Evolutionary conservation across 192 early-diverging fungal genomes (phyloP).

Genomic region (Coemansia sp.): DNA sequence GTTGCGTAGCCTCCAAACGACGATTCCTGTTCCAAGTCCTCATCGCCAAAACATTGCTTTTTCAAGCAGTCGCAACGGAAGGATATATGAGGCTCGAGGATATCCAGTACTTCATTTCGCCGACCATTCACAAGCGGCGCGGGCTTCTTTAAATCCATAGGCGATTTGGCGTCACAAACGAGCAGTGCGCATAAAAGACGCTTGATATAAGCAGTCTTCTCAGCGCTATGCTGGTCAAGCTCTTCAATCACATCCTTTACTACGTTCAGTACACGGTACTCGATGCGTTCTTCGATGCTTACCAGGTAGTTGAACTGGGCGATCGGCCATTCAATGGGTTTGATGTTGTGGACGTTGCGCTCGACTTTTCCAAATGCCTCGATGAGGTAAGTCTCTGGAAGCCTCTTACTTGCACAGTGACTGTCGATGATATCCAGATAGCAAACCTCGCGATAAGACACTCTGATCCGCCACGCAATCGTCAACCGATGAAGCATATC

Average conservation of each 20-base stretch:
- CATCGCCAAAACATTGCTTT: constrained; percentile 34
- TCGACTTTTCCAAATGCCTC: constrained; percentile 49
- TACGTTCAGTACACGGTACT: constrained; percentile 30
- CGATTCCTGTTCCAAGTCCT: constrained; percentile 13
- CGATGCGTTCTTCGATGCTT: constrained; percentile 30
- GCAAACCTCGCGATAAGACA: constrained; percentile 39
- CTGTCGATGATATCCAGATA: constrained; percentile 42
- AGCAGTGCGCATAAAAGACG: constrained; percentile 26
- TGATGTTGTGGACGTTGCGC: constrained; percentile 44
- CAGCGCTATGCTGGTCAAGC: constrained; percentile 40
- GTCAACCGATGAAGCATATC: constrained; percentile 44
- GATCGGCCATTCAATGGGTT: constrained; percentile 43
- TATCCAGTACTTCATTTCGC: constrained; percentile 23
- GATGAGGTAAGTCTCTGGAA: constrained; percentile 39
- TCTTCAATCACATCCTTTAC: constrained; percentile 43
- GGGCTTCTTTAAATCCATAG: constrained; percentile 36
- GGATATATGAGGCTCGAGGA: constrained; percentile 28
- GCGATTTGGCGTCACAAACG: constrained; percentile 38
- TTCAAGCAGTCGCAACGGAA: constrained; percentile 43
- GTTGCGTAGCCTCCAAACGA: constrained; percentile 36
- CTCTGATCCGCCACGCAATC: constrained; percentile 47
- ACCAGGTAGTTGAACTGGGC: constrained; percentile 37
- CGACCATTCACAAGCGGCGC: constrained; percentile 38
- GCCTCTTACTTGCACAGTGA: constrained; percentile 23
- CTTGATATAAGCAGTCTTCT: constrained; percentile 15